Base-by-base conservation (phyloP, 2,329 filamentous ascomycete species). In the Clonostachys rosea region DNA sequence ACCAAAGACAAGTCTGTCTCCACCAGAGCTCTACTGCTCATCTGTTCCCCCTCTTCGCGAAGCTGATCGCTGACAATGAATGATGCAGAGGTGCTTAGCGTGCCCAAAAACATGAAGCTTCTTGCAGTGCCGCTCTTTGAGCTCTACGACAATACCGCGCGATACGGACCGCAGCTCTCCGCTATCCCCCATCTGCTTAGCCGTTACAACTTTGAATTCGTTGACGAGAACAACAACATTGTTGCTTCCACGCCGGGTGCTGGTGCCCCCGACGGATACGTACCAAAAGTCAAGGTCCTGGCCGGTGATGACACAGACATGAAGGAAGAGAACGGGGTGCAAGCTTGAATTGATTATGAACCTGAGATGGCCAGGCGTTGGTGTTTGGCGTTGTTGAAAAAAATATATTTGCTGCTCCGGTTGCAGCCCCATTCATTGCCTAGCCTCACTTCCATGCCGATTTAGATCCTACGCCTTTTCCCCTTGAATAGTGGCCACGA, bases 81-180 rank as follows among this genome's bases (percentile, higher is more conserved):
- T 33, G 4, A 42, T 33, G 47, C 64, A 95, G 91, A 96, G 73
- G 88, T 97, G 13, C 79, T 99, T 40, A 95, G 89, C 60, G 94
- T 99, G 9, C 94, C 94, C 0, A 99, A 99, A 74, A 99, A 99
- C 71, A 97, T 99, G 94, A 99, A 99, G 67, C 83, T 99, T 20
- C 85, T 99, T 39, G 94, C 94, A 2, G 94, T 99, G 2, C 94
- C 94, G 1, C 78, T 99, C 1, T 97, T 97, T 69, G 94, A 99
- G 71, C 83, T 99, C 37, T 99, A 99, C 74, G 94, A 99, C 61
- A 99, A 99, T 68, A 96, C 90, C 1, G 87, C 86, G 12, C 79
- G 94, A 50, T 99, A 99, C 64, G 94, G 94, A 0, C 94, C 94
- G 5, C 94, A 99, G 64, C 83, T 99, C 14, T 95, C 91, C 2